Evolutionary conservation across 495 filamentous ascomycete genomes (phyloP), one percentile per base, ranked within the genome.

Genomic region (Penicillium robsamsonii): DNA sequence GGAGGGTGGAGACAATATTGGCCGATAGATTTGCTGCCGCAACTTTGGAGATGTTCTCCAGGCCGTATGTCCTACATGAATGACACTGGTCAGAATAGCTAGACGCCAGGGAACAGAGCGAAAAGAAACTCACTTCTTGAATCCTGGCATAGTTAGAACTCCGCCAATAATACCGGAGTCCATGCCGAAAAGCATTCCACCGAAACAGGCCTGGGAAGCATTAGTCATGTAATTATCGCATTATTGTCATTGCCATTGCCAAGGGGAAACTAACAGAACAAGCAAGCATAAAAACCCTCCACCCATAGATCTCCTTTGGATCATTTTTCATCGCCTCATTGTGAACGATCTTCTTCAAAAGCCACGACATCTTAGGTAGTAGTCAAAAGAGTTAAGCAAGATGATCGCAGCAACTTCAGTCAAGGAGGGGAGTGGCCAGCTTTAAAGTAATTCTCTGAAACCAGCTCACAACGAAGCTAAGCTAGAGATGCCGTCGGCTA

Each of bases 241-340:
- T 40, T 20, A 48, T 22, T 17, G n/a, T 27, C 9, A 18, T 51
- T 51, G 22, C 35, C 13, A 38, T 38, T 15, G n/a, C n/a, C 5
- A 47, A 35, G 10, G 13, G 37, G 6, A 24, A n/a, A 70, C 80
- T 65, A 56, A 87, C 84, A 45, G 87, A 87, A 55, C 81, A 86
- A 20, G 87, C 85, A 30, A 91, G 71, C 33, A 82, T 68, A 59
- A 84, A 90, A 18, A 87, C 84, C 54, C 87, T 81, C 87, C 87
- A 91, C 58, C 86, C 86, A 61, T 92, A 92, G 63, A 92, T 89
- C 74, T 91, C 84, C 53, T 78, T 79, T 11, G 88, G 87, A 63
- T 88, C 87, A 44, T 71, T 73, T 71, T 81, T 86, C 84, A 90
- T 90, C 42, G 88, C 84, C 58, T 90, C 87, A 82, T 92, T 92